Percentiles rank a stretch among this genome's conserved stretches.
These are phyloP conservation scores for Vigna unguiculata DNA, from an alignment of 306 rosid species.

Conservation along the genomic window DNA sequence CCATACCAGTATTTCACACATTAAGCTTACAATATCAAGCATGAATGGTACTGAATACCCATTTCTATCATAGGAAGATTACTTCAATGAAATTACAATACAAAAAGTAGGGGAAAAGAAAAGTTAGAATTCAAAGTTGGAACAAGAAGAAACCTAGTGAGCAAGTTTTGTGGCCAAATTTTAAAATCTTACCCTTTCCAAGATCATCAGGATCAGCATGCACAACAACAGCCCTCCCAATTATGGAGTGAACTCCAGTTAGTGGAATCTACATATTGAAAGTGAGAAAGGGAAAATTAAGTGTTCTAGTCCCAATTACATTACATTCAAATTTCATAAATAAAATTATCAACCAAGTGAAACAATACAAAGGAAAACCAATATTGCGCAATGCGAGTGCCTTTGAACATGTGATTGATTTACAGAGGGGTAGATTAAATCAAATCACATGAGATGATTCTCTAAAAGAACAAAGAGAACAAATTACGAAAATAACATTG, in stretches of 20 bases:
- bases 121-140: conserved; percentile 15
- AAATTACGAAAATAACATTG: conserved; percentile 1
- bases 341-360: conserved; percentile 17
- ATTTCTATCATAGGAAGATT: neutral
- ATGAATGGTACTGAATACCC: neutral
- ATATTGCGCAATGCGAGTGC: neutral
- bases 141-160: conserved; percentile 17
- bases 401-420: neutral
- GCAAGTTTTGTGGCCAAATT: conserved; percentile 22
- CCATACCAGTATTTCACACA: neutral
- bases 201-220: conserved; percentile 87
- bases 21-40: conserved; percentile 7
- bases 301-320: conserved; percentile 17
- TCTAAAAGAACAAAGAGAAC: neutral
- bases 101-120: conserved; percentile 5
- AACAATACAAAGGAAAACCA: neutral
- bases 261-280: conserved; percentile 60
- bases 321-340: conserved; percentile 1
- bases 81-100: conserved; percentile 7
- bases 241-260: conserved; percentile 66
- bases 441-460: neutral
- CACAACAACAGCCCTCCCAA: conserved; percentile 74
- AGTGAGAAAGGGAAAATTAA: conserved; percentile 4
- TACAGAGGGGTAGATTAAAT: conserved; percentile 13
- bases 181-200: conserved; percentile 61